Evolutionary conservation across 73 alveolate species (phyloP), one percentile per base, ranked within the genome.

Genomic region (Paramecium biaurelia): DNA sequence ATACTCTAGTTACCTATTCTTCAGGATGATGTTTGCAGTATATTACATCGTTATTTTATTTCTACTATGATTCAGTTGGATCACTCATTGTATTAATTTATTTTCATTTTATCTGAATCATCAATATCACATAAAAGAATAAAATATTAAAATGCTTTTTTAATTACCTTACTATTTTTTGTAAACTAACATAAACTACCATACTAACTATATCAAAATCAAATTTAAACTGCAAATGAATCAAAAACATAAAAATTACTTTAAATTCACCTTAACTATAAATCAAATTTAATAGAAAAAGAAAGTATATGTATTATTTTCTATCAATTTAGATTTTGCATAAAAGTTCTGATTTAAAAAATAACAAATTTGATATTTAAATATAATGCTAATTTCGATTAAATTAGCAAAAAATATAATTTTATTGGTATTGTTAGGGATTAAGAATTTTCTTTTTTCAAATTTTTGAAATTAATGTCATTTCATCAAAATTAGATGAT

Each of bases 11-110:
- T 34, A 72, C 58, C 21, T 72, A 35, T 35, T 72, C 58, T 34
- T 72, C 86, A 72, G 86, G 86, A 32, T 72, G 86, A 72, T 72
- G 86, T 37, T 72, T 72, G 58, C 86, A 72, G 30, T 72, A 72
- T 26, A 63, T 63, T 26, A 63, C 45, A 63, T 63, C 84, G 26
- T 32, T 63, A 32, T 63, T 63, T 63, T 63, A 32, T 32, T 63
- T 63, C 47, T 63, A 63, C 45, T 63, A 63, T 63, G 84, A 63
- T 63, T 63, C 84, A 63, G 84, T 63, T 30, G 84, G 84, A 63
- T 63, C 84, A 63, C 84, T 63, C 84, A 63, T 63, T 63, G 68
- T 53, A 53, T 53, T 53, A 53, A 53, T 53, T 53, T 18, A 53
- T 53, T 53, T 53, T 53, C 68, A 53, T 53, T 53, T 53, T 53